Conservation (phyloP, 1,284 basidiomycete genomes). For the Tilletia walkeri region DNA sequence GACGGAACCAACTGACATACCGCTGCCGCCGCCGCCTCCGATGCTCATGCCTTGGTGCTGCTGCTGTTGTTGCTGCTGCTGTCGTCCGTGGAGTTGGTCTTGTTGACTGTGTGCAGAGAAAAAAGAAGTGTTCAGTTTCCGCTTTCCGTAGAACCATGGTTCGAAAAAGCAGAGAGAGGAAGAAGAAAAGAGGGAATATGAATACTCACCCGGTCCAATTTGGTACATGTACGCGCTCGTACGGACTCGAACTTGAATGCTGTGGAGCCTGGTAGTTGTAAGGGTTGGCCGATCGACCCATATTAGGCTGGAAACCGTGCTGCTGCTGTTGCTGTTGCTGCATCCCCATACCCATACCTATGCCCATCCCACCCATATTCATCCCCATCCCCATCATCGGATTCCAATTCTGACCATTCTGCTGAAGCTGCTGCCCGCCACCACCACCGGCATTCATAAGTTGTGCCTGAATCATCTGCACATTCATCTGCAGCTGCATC, state of each 20-base stretch:
- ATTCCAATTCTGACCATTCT: constrained; percentile 7
- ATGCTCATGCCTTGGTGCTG: too few species aligned
- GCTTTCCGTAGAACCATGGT: background rate
- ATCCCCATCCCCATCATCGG: constrained; percentile 29
- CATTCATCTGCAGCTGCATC: constrained; percentile 53
- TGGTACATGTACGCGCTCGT: background rate
- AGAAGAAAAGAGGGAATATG: background rate
- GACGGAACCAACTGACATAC: constrained; percentile 20
- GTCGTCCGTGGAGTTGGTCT: background rate
- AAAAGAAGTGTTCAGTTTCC: background rate
- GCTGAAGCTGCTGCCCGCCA: constrained; percentile 19
- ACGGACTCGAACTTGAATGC: background rate
- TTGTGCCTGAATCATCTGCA: constrained; percentile 50
- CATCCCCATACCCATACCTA: constrained; percentile 18
- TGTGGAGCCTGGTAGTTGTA: constrained; percentile 18
- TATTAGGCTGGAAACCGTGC: constrained; percentile 22
- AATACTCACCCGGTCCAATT: constrained; percentile 21
- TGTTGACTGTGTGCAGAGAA: background rate
- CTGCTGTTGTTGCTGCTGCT: constrained; percentile 8
- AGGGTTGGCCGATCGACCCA: too few species aligned
- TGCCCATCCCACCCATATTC: constrained; percentile 19
- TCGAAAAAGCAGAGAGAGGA: background rate
- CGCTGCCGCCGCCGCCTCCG: too few species aligned
- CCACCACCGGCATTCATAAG: constrained; percentile 26
- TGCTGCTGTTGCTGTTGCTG: constrained; percentile 19